Percentiles rank a stretch among this genome's conserved stretches.
These are phyloP conservation scores for Aspergillus novoparasiticus DNA, from an alignment of 2,329 filamentous ascomycete species.

Conservation along the genomic window DNA sequence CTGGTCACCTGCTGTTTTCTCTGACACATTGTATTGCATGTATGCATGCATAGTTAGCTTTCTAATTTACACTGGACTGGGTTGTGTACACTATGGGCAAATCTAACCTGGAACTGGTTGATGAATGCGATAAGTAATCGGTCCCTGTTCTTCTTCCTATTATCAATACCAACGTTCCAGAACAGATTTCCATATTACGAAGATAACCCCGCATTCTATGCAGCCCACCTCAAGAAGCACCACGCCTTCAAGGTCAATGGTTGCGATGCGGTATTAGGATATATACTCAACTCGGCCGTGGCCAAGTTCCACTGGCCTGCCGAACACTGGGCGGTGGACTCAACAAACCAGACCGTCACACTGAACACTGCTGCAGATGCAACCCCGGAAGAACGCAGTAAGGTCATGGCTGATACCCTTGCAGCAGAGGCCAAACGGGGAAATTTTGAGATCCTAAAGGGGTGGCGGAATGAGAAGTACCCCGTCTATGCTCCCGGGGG, in stretches of 20 bases:
- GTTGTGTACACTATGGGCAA: conserved; percentile 32
- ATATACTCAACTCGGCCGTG: conserved; percentile 55
- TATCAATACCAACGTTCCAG: conserved; percentile 15
- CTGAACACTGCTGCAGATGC: conserved; percentile 58
- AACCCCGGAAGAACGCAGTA: conserved; percentile 65
- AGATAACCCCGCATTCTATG: conserved; percentile 59
- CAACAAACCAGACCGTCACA: conserved; percentile 62
- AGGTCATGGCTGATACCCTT: conserved; percentile 59
- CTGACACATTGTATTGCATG: neutral
- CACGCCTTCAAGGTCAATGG: conserved; percentile 68
- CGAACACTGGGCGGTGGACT: conserved; percentile 62
- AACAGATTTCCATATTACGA: conserved; percentile 76
- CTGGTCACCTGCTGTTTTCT: neutral
- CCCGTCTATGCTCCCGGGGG: conserved; percentile 69
- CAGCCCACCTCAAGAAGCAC: conserved; percentile 56
- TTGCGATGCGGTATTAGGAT: conserved; percentile 65
- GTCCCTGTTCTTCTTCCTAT: neutral
- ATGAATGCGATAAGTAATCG: conserved; percentile 58
- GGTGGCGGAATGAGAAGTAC: conserved; percentile 82
- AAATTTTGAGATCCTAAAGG: conserved; percentile 72
- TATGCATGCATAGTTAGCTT: neutral
- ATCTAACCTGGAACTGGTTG: conserved; percentile 57
- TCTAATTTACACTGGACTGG: neutral
- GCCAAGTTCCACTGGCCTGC: conserved; percentile 53
- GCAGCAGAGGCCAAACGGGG: conserved; percentile 68